These are phyloP conservation scores for Akanthomyces muscarius DNA, from an alignment of 2,329 filamentous ascomycete species.

Conservation along the genomic window DNA sequence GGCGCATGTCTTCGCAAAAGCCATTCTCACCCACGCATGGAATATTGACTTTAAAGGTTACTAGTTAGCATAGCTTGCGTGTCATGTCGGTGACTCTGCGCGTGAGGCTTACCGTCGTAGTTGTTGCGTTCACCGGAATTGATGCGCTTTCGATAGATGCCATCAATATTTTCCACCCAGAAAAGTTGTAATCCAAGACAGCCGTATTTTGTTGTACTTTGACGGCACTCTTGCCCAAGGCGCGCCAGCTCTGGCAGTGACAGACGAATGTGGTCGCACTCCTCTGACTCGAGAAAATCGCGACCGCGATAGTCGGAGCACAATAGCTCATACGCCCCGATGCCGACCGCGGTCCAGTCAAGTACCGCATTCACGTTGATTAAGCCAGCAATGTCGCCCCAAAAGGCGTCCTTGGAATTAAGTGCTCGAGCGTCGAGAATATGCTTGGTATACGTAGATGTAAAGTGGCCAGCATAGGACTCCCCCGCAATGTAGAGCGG, in stretches of 20 bases:
- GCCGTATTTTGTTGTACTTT: neutral
- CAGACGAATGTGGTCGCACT: conserved; percentile 27
- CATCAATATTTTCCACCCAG: conserved; percentile 36
- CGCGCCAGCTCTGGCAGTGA: conserved; percentile 35
- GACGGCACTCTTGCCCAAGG: conserved; percentile 1
- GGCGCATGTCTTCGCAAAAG: conserved; percentile 24
- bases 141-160: conserved; percentile 38
- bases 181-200: conserved; percentile 39
- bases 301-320: conserved; percentile 18
- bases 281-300: conserved; percentile 20
- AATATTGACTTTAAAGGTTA: conserved; percentile 19
- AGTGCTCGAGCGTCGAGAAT: conserved; percentile 17
- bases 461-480: conserved; percentile 68
- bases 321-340: conserved; percentile 15
- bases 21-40: neutral
- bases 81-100: conserved; percentile 25
- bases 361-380: conserved; percentile 18
- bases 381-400: conserved; percentile 17
- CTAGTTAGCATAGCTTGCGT: conserved; percentile 32
- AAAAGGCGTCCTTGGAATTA: conserved; percentile 14
- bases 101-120: conserved; percentile 37
- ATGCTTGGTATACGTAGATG: conserved; percentile 13
- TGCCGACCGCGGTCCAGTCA: conserved; percentile 14
- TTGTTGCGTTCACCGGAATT: conserved; percentile 36
- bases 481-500: conserved; percentile 45